These are phyloP conservation scores for Picea sitchensis DNA, from an alignment of 75 land plant species.

Conservation along the genomic window DNA sequence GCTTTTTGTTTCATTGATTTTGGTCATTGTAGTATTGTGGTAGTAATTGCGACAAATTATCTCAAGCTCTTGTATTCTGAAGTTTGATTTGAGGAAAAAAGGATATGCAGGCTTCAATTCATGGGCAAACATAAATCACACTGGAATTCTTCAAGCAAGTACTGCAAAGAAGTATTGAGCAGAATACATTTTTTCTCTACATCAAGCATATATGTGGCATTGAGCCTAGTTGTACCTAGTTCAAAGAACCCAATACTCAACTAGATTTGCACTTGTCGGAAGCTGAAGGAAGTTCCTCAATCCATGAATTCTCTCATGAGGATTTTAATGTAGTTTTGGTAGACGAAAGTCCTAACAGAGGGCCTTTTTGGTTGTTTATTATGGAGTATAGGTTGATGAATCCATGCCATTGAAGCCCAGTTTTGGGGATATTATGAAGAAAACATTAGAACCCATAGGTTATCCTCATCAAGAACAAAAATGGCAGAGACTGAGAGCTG, in stretches of 20 bases:
- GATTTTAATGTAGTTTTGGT: slow-evolving; percentile 42
- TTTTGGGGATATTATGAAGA: slow-evolving; percentile 53
- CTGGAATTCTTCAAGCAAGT: not conserved
- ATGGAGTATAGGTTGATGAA: slow-evolving; percentile 78
- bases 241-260: slow-evolving; percentile 62
- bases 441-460: too few relatives aligned
- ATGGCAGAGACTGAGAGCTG: too few relatives aligned
- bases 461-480: too few relatives aligned
- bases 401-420: slow-evolving; percentile 38
- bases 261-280: slow-evolving; percentile 57
- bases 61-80: not conserved
- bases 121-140: not conserved
- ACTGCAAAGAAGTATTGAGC: not conserved
- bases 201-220: slow-evolving; percentile 51
- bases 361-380: slow-evolving; percentile 57
- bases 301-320: slow-evolving; percentile 54
- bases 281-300: slow-evolving; percentile 27
- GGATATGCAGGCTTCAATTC: not conserved
- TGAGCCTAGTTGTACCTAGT: slow-evolving; percentile 71
- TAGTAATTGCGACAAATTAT: not conserved
- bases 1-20: too few relatives aligned
- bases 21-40: too few relatives aligned
- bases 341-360: slow-evolving; percentile 58
- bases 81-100: not conserved
- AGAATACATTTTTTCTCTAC: slow-evolving; percentile 80